A percentile compares a stretch with the other conserved stretches of the same genome.
These are phyloP conservation scores for Trichoderma cornu-damae DNA, from an alignment of 2,329 filamentous ascomycete species.

Conservation along the genomic window DNA sequence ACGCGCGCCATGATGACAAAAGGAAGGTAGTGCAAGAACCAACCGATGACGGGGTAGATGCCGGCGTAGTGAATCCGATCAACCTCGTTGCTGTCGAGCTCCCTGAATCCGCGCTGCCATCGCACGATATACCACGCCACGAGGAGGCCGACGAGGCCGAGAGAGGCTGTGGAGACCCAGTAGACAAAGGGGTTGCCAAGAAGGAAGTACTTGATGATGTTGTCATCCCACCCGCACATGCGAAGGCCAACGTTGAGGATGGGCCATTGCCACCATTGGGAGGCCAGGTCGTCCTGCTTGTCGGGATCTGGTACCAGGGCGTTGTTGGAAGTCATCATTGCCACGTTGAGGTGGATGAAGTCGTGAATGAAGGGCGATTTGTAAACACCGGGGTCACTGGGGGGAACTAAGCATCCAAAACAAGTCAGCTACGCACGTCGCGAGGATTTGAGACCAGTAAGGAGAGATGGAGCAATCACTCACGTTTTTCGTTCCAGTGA, in stretches of 20 bases:
- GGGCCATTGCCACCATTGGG: slow-evolving; percentile 98
- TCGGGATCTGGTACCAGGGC: slow-evolving; percentile 95
- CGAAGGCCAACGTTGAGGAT: slow-evolving; percentile 90
- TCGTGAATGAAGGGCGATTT: slow-evolving; percentile 97
- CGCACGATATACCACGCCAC: slow-evolving; percentile 81
- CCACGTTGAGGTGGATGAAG: slow-evolving; percentile 96
- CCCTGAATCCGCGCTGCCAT: slow-evolving; percentile 91
- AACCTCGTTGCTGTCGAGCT: slow-evolving; percentile 73
- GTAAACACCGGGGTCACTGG: slow-evolving; percentile 84
- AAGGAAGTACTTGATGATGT: slow-evolving; percentile 95
- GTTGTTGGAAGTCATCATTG: slow-evolving; percentile 99
- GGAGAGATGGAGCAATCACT: slow-evolving; percentile 36
- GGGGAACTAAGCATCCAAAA: slow-evolving; percentile 63
- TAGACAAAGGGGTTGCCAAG: slow-evolving; percentile 95
- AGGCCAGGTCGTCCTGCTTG: slow-evolving; percentile 97
- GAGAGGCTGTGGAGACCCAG: slow-evolving; percentile 81
- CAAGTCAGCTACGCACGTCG: not conserved
- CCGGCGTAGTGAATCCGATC: slow-evolving; percentile 94
- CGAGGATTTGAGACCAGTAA: not conserved
- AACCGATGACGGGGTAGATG: slow-evolving; percentile 85
- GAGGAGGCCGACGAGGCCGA: slow-evolving; percentile 67
- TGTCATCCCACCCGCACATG: slow-evolving; percentile 98
- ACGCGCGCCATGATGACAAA: slow-evolving; percentile 98
- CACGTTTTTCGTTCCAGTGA: slow-evolving; percentile 88
- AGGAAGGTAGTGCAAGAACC: slow-evolving; percentile 93